phyloP scores from a whole-genome alignment of 192 early-diverging fungal species.

The Funneliformis geosporum region DNA sequence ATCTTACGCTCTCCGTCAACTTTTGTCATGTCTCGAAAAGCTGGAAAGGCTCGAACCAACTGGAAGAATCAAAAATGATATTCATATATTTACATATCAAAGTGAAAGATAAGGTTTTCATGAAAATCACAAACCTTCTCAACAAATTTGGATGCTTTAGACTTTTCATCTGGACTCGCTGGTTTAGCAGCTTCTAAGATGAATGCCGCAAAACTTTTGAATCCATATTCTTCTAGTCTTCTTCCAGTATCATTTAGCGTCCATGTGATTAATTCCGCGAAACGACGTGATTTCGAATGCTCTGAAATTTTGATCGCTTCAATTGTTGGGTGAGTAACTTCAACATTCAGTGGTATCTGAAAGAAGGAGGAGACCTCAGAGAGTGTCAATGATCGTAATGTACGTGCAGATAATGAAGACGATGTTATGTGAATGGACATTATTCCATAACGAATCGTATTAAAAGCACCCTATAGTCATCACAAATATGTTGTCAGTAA shows the following conservation, averaged over 20 bases:
- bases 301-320: constrained; percentile 68
- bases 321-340: constrained; percentile 57
- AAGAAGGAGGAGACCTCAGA: constrained; percentile 68
- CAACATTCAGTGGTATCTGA: constrained; percentile 70
- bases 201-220: constrained; percentile 67
- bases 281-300: constrained; percentile 57
- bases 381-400: constrained; percentile 58
- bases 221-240: constrained; percentile 61
- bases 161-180: constrained; percentile 38
- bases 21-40: constrained; percentile 62
- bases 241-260: constrained; percentile 72
- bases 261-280: constrained; percentile 64
- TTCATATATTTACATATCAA: not conserved
- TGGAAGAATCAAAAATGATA: constrained; percentile 37
- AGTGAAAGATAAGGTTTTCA: not conserved
- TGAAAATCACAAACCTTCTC: constrained; percentile 23
- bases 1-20: constrained; percentile 48
- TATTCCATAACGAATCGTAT: constrained; percentile 78
- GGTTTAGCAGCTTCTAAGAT: constrained; percentile 62
- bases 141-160: constrained; percentile 58
- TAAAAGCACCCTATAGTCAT: constrained; percentile 57
- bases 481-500: not conserved
- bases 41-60: constrained; percentile 66
- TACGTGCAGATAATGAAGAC: constrained; percentile 55
- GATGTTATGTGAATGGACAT: constrained; percentile 83